These are phyloP conservation scores for Heliamphora pulchella DNA, from an alignment of 179 eudicot species.

Conservation along the genomic window DNA sequence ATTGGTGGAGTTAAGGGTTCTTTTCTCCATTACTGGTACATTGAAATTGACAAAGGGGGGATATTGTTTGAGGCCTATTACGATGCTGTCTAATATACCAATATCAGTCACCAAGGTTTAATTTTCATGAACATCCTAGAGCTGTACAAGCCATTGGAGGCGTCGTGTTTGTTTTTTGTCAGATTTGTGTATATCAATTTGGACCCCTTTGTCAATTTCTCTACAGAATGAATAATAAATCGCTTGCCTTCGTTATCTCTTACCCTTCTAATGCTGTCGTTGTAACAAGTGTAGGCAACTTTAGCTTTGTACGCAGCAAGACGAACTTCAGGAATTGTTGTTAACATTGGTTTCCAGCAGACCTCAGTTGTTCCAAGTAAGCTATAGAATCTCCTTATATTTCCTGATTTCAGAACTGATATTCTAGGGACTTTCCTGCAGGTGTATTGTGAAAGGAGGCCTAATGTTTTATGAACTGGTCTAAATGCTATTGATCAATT, in stretches of 20 bases:
- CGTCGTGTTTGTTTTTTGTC: not conserved
- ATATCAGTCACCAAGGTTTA: conserved; percentile 1
- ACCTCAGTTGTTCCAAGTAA: conserved; percentile 90
- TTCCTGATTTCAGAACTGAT: not conserved
- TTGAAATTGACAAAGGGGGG: not conserved
- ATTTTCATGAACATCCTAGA: not conserved
- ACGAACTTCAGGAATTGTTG: conserved; percentile 85
- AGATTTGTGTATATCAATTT: not conserved
- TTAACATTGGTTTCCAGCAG: conserved; percentile 81
- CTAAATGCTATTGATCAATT: conserved; percentile 5
- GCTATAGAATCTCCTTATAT: conserved; percentile 13
- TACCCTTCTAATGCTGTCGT: conserved; percentile 11
- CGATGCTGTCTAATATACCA: not conserved
- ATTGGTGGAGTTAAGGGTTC: not conserved
- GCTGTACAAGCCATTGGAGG: not conserved
- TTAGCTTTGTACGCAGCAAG: conserved; percentile 84
- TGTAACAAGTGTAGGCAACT: conserved; percentile 50
- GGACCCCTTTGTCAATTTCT: not conserved
- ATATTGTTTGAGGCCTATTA: not conserved
- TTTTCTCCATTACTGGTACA: not conserved
- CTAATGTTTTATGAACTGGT: not conserved
- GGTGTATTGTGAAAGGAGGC: not conserved
- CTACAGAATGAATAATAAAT: not conserved
- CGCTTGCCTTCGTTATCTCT: not conserved
- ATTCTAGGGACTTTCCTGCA: not conserved